Evolutionary conservation across 2,329 filamentous ascomycete genomes (phyloP), one percentile per base, ranked within the genome.

Genomic region (Fonsecaea nubica): DNA sequence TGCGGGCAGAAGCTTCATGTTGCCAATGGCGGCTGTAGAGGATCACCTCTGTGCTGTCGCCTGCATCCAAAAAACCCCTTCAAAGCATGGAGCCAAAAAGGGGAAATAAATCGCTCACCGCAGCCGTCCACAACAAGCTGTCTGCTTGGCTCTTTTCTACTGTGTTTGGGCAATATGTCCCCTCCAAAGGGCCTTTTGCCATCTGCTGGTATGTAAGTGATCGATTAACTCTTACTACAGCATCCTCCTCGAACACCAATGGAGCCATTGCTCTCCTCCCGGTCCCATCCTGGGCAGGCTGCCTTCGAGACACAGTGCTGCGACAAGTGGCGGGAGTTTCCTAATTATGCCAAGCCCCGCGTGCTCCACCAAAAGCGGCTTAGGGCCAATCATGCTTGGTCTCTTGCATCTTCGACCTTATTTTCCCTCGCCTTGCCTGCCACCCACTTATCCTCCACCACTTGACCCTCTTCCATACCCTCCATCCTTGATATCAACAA

Each of bases 401-500:
- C 33, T 52, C 64, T 68, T 68, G 58, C 61, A 59, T 56, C 63
- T 62, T 60, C 59, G 91, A 0, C 85, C 85, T 92, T 92, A 75
- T 86, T 85, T 72, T 78, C 85, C 45, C 45, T 50, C 45, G 45
- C 45, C 12, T 10, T 50, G 45, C 15, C 84, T 97, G 57, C 86
- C 86, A 1, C 62, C 58, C 60, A 71, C 63, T 54, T 69, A 69
- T 53, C 50, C 35, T 58, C 62, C 58, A 57, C 52, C 57, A 25
- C 62, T 32, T 48, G 40, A 62, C 58, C 65, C 53, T 58, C 55
- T 58, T 32, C 54, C 58, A 62, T 57, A 32, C 56, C 48, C 45
- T 32, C 36, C 58, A 48, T 56, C 63, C 35, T 61, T 57, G 58
- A 48, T 60, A 66, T 66, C 65, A 61, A 61, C 62, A 61, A 36